A percentile compares a stretch with the other conserved stretches of the same genome.
Evolutionary conservation across 1,284 basidiomycete genomes (phyloP).

Genomic region (Ceratobasidium sp.): DNA sequence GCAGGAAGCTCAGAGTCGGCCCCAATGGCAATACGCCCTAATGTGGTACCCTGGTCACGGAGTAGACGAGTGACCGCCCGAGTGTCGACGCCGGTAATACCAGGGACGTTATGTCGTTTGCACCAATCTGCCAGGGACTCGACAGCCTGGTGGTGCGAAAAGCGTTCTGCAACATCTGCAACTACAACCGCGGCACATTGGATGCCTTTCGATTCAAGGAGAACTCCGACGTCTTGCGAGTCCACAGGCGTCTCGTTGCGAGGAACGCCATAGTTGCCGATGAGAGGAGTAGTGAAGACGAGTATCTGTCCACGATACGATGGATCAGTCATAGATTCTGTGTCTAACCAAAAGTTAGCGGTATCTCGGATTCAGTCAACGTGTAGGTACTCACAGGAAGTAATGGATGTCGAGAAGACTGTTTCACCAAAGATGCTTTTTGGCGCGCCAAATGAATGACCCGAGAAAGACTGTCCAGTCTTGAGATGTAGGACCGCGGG

Average conservation of each 20-base stretch:
- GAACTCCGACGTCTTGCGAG: slow-evolving; percentile 86
- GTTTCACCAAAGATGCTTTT: slow-evolving; percentile 95
- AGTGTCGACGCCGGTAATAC: slow-evolving; percentile 96
- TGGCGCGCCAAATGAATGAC: slow-evolving; percentile 90
- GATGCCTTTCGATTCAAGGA: slow-evolving; percentile 90
- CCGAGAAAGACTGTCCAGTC: slow-evolving; percentile 91
- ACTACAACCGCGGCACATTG: slow-evolving; percentile 96
- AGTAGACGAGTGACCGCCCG: slow-evolving; percentile 94
- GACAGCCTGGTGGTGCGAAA: slow-evolving; percentile 93
- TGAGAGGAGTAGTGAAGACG: slow-evolving; percentile 97
- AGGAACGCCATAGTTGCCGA: slow-evolving; percentile 99
- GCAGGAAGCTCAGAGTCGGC: slow-evolving; percentile 73
- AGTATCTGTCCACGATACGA: slow-evolving; percentile 98
- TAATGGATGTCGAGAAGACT: slow-evolving; percentile 98
- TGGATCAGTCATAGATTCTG: slow-evolving; percentile 99
- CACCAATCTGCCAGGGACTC: slow-evolving; percentile 97
- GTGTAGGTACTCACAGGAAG: slow-evolving; percentile 77
- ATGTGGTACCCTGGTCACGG: slow-evolving; percentile 96
- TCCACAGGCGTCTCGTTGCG: slow-evolving; percentile 80
- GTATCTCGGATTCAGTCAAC: background rate
- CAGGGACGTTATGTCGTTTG: slow-evolving; percentile 88
- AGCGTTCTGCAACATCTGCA: slow-evolving; percentile 93
- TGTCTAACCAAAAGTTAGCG: slow-evolving; percentile 70
- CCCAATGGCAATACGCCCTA: slow-evolving; percentile 91
- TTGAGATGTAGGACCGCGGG: slow-evolving; percentile 94